Percentiles rank a stretch among this genome's conserved stretches.
Evolutionary conservation across 148 eudicot genomes (phyloP).

Genomic region (Amaranthus hypochondriacus): DNA sequence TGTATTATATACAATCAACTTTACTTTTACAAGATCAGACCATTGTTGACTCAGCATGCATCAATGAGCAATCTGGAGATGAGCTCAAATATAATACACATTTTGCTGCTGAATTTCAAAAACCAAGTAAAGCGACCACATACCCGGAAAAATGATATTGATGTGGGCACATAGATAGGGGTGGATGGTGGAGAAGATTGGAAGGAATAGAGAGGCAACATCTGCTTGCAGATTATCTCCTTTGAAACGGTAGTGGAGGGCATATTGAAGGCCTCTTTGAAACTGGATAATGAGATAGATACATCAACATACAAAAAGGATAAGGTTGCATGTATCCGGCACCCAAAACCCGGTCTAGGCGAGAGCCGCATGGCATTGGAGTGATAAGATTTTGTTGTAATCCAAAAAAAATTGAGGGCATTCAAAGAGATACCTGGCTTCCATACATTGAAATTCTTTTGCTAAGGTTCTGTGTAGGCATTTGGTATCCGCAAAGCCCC

Average conservation of each 20-base stretch:
- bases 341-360: too few species aligned
- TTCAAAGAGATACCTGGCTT: conserved; percentile 53
- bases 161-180: conserved; percentile 38
- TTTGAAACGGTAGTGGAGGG: conserved; percentile 67
- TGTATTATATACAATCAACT: too few species aligned
- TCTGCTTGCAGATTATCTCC: conserved; percentile 57
- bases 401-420: neutral
- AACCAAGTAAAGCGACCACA: conserved; percentile 17
- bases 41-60: neutral
- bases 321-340: too few species aligned
- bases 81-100: neutral
- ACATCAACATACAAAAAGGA: conserved; percentile 12
- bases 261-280: conserved; percentile 81
- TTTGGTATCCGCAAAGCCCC: conserved; percentile 76
- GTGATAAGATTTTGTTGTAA: too few species aligned
- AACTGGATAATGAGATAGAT: conserved; percentile 40
- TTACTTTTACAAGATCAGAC: neutral
- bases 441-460: conserved; percentile 78
- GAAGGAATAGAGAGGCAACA: conserved; percentile 74
- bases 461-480: conserved; percentile 77
- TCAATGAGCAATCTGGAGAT: neutral
- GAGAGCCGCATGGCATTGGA: too few species aligned
- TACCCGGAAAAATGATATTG: conserved; percentile 83
- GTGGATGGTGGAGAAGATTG: conserved; percentile 38
- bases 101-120: neutral